Conservation (phyloP, 306 rosid genomes). For the Prunus mongolica region DNA sequence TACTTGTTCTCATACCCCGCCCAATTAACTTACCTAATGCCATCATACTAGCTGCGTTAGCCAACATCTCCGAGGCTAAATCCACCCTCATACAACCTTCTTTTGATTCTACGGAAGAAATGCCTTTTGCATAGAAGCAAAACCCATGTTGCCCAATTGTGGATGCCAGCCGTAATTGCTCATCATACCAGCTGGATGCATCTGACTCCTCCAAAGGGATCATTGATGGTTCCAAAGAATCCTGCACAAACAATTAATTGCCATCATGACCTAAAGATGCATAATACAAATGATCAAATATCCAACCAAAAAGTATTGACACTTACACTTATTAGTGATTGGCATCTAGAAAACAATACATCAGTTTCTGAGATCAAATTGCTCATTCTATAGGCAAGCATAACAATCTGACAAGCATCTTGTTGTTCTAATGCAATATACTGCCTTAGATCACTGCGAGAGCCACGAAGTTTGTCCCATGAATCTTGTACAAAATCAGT, state of each 20-base stretch:
- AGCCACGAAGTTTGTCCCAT: constrained; percentile 59
- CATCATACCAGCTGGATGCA: constrained; percentile 47
- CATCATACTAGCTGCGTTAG: constrained; percentile 44
- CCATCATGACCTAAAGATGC: constrained; percentile 13
- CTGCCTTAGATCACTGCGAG: constrained; percentile 49
- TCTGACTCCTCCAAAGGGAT: constrained; percentile 44
- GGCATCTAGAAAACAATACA: constrained; percentile 47
- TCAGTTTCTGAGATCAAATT: constrained; percentile 72
- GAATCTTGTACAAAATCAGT: constrained; percentile 45
- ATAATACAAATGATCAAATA: constrained; percentile 1
- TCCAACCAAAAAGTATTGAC: constrained; percentile 9
- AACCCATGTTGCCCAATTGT: constrained; percentile 73
- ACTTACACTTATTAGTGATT: constrained; percentile 51
- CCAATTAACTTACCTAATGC: constrained; percentile 55
- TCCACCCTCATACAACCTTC: constrained; percentile 42
- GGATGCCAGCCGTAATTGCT: constrained; percentile 57
- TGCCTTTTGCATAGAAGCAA: constrained; percentile 54
- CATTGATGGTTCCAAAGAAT: constrained; percentile 47
- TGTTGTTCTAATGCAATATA: constrained; percentile 39
- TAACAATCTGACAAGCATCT: constrained; percentile 42
- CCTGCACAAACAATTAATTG: constrained; percentile 46
- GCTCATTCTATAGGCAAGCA: constrained; percentile 57
- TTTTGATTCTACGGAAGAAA: constrained; percentile 48
- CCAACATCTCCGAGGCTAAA: constrained; percentile 59
- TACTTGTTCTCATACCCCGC: constrained; percentile 27